Base-by-base conservation (phyloP, 2,329 filamentous ascomycete species). In the Arachnomyces sp. region DNA sequence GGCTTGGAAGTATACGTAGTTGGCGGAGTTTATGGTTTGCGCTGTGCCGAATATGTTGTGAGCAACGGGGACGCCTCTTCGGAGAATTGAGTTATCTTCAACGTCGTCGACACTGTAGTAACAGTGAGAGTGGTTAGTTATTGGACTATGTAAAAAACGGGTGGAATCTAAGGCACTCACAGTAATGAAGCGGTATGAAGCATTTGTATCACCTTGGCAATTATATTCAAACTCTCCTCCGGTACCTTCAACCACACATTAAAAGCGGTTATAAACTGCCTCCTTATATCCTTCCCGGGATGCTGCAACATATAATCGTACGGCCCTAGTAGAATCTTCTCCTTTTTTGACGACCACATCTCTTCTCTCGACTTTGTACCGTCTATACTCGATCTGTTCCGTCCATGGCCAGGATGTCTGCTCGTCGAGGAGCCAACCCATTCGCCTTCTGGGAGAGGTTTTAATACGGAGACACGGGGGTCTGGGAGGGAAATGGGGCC, bases 291-390 rank as follows among this genome's bases (percentile, higher is more conserved):
- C 40, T 67, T 67, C 48, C 87, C 87, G 0, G 85, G 84, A 47
- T 88, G 81, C 33, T 76, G 75, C 53, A 80, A 75, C 46, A 92
- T 73, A 60, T 94, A 93, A 56, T 90, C 81, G 54, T 79, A 94
- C 1, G 87, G 87, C 0, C 81, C 86, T 35, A 81, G 69, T 39
- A 93, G 68, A 45, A 90, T 80, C 59, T 77, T 77, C 60, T 92
- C 84, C 67, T 92, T 90, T 53, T 83, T 76, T 2, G 70, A 62
- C 5, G 76, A 79, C 85, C 85, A 92, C 13, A 72, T 69, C 14
- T 11, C 18, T 18, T 16, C 32, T 34, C 14, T 18, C 8, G 15
- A 17, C 32, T 9, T 34, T 15, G 18, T 17, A 4, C 8, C 32
- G 32, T 34, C 14, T 13, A 13, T 34, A 18, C 32, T 65, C 28